Base-by-base conservation (phyloP, 1,284 basidiomycete genomes). In the Inonotus hispidus region DNA sequence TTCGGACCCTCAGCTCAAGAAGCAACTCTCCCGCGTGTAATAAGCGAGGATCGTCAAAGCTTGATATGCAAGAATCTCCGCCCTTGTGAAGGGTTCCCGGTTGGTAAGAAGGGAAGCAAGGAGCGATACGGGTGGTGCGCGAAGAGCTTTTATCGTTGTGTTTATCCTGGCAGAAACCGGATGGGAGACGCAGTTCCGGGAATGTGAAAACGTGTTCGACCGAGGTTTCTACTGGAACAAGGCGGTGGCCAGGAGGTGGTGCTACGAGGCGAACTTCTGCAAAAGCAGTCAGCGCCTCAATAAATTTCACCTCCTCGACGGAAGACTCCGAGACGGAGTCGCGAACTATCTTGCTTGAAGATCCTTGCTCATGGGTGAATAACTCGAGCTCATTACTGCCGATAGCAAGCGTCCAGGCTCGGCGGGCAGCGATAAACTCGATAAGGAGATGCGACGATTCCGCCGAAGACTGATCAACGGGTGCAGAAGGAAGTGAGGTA, bases 171-270 rank as follows among this genome's bases (percentile, higher is more conserved):
- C 1, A 4, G 3, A 13, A 32, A 6, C n/a, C 5, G 25, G 38
- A 21, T 14, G 53, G 13, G 21, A 50, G 23, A 21, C 21, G 19
- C 14, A 58, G 50, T 6, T 41, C 16, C 21, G 56, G 32, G 23
- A 58, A 58, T 25, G 56, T 58, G 32, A 58, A 58, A 14, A 58
- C 56, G 23, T 47, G 13, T 38, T 58, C 56, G n/a, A 25, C 43
- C 21, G 10, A 8, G 50, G 50, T 27, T 13, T 29, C 29, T 16
- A 4, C 32, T 6, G 11, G 1, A 25, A 27, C 10, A 6, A 25
- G 19, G 21, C 1, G 21, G 13, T 11, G 13, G 16, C 8, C 27
- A 11, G 35, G 8, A 6, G 16, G 35, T 21, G 46, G 49, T 10
- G 56, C 19, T 14, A 58, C 47, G 11, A 58, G 19, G 4, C 56